Evolutionary conservation across 179 eudicot species (phyloP), one percentile per base, ranked within the genome.

Genomic region (Beta corolliflora): DNA sequence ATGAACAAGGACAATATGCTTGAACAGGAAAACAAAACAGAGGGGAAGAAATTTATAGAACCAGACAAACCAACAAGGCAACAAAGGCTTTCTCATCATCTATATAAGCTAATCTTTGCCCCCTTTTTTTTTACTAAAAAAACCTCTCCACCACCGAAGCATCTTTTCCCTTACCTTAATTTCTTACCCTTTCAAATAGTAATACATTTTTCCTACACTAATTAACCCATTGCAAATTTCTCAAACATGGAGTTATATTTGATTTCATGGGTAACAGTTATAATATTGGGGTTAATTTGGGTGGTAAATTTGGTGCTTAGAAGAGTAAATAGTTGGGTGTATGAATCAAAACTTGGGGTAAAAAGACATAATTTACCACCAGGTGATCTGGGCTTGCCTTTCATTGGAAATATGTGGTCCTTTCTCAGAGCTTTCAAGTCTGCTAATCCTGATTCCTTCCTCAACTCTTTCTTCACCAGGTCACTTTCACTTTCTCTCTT

Each of bases 391-490:
- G 98, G 98, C 0, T 93, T 91, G 92, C 97, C 98, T 61, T 87
- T 87, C 58, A 54, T 95, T 56, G 98, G 98, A 4, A 92, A 91
- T 55, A 95, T 95, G 98, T 90, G 91, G 90, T 79, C 91, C 77
- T 93, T 95, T 48, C 95, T 95, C 25, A 66, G 86, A 69, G 97
- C 98, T 52, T 92, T 89, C 87, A 93, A 93, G 92, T 91, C 97
- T 75, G 23, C 52, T 15, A 67, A 90, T 79, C 98, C 98, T 84
- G 97, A 93, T 77, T 87, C 97, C 48, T 95, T 93, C 84, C 69
- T 90, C 77, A 80, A 89, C 72, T 58, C 54, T 73, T 88, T 86
- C 83, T 64, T 87, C 73, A 31, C 82, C 84, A 95, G 97, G 97
- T 89, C 13, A 14, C n/a, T 60, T 60, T n/a, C 8, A 18, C 25